Base-by-base conservation (phyloP, 495 filamentous ascomycete genomes). In the Penicillium odoratum region DNA sequence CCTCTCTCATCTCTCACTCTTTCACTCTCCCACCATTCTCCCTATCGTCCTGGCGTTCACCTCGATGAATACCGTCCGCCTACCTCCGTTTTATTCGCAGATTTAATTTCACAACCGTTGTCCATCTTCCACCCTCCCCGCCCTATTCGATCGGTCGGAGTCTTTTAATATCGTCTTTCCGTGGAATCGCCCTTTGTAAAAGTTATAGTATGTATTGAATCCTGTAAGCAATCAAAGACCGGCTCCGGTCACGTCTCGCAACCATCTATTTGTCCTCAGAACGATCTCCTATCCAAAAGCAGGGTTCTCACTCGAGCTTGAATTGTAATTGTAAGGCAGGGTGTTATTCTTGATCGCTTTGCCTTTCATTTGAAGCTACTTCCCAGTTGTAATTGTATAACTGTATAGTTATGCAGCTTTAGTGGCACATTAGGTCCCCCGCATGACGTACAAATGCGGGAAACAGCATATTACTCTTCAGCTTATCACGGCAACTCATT, bases 51-150 rank as follows among this genome's bases (percentile, higher is more conserved):
- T 65, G 72, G 52, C 63, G 55, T 65, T 67, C 57, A 48, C 59
- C 60, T 63, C 71, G 68, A 72, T 73, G 46, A 69, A 65, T 58
- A 60, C 65, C 68, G 67, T 57, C 59, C 75, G 69, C 65, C 72
- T 21, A 21, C 42, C 38, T 36, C 51, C 70, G 68, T 66, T 69
- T 66, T 72, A 59, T 60, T 64, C 74, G 69, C 66, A 70, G 46
- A 55, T 60, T 63, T 70, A 72, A 72, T 74, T 60, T 64, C 59
- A 67, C 70, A 63, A 43, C 68, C 64, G 60, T 73, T 68, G 44
- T 49, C 50, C 63, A 64, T 67, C 61, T 57, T 59, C 62, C 59
- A 40, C 59, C 21, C 21, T 51, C 54, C 62, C 56, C 72, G 62
- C 71, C 65, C 55, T 51, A 33, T 64, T 57, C 71, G 69, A 66